Evolutionary conservation across 306 rosid genomes (phyloP).

Genomic region (Glycyrrhiza uralensis): DNA sequence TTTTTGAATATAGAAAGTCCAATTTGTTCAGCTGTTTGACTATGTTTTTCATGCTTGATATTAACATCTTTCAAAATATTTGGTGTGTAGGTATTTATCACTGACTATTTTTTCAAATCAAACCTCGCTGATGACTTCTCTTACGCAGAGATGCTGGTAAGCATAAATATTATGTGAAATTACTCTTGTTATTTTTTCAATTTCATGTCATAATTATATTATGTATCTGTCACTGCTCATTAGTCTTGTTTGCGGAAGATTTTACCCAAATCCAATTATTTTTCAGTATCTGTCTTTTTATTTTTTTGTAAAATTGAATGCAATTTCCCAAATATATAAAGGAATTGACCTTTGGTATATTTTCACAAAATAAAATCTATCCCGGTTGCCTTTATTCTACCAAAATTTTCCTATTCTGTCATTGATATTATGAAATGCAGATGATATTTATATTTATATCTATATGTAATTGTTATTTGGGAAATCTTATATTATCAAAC

Average conservation of each 20-base stretch:
- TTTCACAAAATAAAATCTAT: not conserved
- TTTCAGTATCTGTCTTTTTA: not conserved
- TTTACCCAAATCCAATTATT: not conserved
- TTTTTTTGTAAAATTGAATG: not conserved
- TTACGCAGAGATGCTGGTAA: conserved; percentile 72
- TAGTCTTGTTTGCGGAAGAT: not conserved
- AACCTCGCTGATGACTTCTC: conserved; percentile 71
- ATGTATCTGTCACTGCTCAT: not conserved
- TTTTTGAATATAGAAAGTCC: conserved; percentile 6
- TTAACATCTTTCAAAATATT: conserved; percentile 25
- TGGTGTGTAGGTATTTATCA: conserved; percentile 63
- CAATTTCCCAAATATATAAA: not conserved
- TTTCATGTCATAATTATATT: conserved; percentile 1
- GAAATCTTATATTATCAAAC: conserved; percentile 9
- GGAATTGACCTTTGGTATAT: not conserved
- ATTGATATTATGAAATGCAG: not conserved
- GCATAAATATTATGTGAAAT: conserved; percentile 10
- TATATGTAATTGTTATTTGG: conserved; percentile 1
- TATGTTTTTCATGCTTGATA: not conserved
- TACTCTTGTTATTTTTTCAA: not conserved
- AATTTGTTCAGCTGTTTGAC: not conserved
- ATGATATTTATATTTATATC: not conserved
- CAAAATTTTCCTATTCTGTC: not conserved
- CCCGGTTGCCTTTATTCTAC: not conserved
- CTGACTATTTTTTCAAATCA: conserved; percentile 86